These are phyloP conservation scores for Lipomyces yamadae DNA, from an alignment of 805 yeast genomes.

Conservation along the genomic window DNA sequence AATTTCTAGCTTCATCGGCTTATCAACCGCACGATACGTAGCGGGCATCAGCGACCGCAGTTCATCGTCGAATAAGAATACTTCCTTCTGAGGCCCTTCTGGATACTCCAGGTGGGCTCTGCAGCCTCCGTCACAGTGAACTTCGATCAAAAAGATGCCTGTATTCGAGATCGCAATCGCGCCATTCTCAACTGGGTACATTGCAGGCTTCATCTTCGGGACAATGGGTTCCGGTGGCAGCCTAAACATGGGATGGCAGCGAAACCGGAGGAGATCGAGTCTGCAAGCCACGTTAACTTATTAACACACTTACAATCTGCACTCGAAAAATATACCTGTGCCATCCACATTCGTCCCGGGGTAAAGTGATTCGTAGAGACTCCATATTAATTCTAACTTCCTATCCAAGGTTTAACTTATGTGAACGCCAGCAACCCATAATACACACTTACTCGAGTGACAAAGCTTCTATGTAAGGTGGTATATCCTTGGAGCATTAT, in stretches of 20 bases:
- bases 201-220: slow-evolving; percentile 51
- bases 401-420: background rate
- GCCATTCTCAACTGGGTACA: slow-evolving; percentile 55
- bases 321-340: slow-evolving; percentile 52
- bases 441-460: slow-evolving; percentile 60
- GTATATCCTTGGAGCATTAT: slow-evolving; percentile 89
- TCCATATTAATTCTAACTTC: slow-evolving; percentile 19
- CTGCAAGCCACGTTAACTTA: background rate
- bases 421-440: background rate
- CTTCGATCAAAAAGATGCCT: slow-evolving; percentile 78
- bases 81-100: slow-evolving; percentile 63
- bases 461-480: slow-evolving; percentile 78
- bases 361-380: slow-evolving; percentile 51
- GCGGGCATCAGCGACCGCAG: slow-evolving; percentile 50
- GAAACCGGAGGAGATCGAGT: slow-evolving; percentile 74
- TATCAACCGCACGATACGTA: slow-evolving; percentile 43
- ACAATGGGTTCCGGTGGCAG: slow-evolving; percentile 61
- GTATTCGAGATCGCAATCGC: slow-evolving; percentile 57
- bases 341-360: slow-evolving; percentile 82
- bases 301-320: background rate
- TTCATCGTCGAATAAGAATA: slow-evolving; percentile 56
- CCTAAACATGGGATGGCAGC: slow-evolving; percentile 79
- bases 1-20: slow-evolving; percentile 57
- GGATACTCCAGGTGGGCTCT: slow-evolving; percentile 64
- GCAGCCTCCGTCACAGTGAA: slow-evolving; percentile 61